Evolutionary conservation across 1,284 basidiomycete species (phyloP), one percentile per base, ranked within the genome.

Genomic region (Rhodotorula sp.): DNA sequence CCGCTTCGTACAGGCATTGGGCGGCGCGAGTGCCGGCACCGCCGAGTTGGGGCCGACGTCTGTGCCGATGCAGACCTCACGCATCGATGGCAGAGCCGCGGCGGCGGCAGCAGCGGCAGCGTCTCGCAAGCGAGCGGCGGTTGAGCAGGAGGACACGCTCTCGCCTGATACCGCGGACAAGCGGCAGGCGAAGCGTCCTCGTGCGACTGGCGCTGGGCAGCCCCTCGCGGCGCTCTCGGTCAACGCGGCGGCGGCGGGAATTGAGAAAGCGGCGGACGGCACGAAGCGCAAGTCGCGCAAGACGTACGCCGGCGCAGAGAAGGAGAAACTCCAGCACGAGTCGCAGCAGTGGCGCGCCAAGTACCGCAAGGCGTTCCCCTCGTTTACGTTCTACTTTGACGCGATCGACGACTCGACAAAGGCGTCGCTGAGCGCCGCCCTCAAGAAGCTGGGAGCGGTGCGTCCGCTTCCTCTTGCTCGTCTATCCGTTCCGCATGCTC

Each of bases 301-400:
- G 30, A 30, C 29, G 15, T 30, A 20, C 30, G 66, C 48, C 24
- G 36, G 61, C 13, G 57, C 60, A 32, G 68, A 67, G 46, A 65
- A 68, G 59, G 68, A 74, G 49, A 74, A 66, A 51, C 48, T 67
- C 34, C 63, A 48, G 34, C 66, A 65, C 30, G 73, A 73, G 63
- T 64, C 66, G 56, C 66, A 67, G 36, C 64, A 91, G 75, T 97
- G 93, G 83, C 86, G 86, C 74, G 80, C 85, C 54, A 96, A 93
- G 82, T 97, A 94, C 81, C 86, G 85, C 64, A 86, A 87, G 67
- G 90, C 89, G 24, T 95, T 97, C 81, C 91, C 92, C 2, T 83
- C 81, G 34, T 92, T 89, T 83, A 86, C 84, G 27, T 95, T 97
- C 82, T 90, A 94, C 80, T 90, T 97, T 79, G 91, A 94, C 77